phyloP scores from a whole-genome alignment of 352 stramenopile genomes.

The Pythium dissimile region DNA sequence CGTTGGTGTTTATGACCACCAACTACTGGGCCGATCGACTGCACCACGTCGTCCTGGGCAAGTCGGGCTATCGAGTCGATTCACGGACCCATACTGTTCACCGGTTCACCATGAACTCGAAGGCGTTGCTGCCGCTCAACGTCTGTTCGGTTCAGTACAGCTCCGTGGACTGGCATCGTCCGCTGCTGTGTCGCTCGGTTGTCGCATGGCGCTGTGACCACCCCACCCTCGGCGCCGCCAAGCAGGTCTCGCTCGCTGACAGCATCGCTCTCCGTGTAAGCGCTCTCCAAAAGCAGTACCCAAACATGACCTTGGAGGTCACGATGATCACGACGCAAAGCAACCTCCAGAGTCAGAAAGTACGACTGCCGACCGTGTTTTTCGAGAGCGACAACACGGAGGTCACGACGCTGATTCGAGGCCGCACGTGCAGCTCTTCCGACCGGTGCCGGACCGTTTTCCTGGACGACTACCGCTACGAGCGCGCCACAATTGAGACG shows the following conservation, averaged over 20 bases:
- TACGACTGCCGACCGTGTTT: constrained; percentile 1
- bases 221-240: background rate
- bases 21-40: constrained; percentile 35
- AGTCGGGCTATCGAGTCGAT: constrained; percentile 10
- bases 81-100: constrained; percentile 8
- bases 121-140: background rate
- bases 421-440: no score
- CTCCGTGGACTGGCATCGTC: background rate
- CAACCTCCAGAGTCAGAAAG: background rate
- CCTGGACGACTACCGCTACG: constrained; percentile 54
- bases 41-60: constrained; percentile 21
- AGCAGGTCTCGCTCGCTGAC: background rate
- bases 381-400: constrained; percentile 19
- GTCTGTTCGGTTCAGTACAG: no score
- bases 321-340: constrained; percentile 3
- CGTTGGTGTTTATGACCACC: constrained; percentile 15
- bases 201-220: constrained; percentile 9
- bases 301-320: background rate
- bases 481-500: constrained; percentile 31
- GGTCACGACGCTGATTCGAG: constrained; percentile 26
- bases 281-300: background rate
- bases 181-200: background rate
- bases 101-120: background rate
- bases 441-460: no score
- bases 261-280: background rate